phyloP scores from a whole-genome alignment of 2,329 filamentous ascomycete species.

The Penicillium sp. region DNA sequence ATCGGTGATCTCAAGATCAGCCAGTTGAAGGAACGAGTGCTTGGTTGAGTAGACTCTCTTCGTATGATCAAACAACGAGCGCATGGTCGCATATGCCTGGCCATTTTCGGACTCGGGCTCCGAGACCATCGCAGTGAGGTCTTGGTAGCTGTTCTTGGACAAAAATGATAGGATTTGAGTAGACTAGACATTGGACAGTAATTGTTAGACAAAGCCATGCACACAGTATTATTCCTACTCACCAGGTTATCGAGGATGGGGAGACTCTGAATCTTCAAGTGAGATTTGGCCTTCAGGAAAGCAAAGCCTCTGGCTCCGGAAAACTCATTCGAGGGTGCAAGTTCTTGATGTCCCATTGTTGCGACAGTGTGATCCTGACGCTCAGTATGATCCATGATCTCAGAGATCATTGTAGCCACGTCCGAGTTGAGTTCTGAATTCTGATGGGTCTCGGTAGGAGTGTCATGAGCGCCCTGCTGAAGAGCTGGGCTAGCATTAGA shows the following conservation, averaged over 20 bases:
- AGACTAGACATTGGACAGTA: slow-evolving; percentile 42
- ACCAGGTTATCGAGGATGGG: slow-evolving; percentile 61
- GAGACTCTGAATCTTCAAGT: slow-evolving; percentile 56
- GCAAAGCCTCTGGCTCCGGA: slow-evolving; percentile 34
- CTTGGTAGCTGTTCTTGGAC: slow-evolving; percentile 54
- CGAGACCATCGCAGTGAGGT: slow-evolving; percentile 56
- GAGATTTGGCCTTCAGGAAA: slow-evolving; percentile 44
- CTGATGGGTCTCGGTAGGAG: slow-evolving; percentile 21
- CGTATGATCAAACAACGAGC: slow-evolving; percentile 60
- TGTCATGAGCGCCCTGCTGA: slow-evolving; percentile 17
- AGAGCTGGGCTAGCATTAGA: slow-evolving; percentile 21
- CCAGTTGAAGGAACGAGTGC: slow-evolving; percentile 54
- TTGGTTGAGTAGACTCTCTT: slow-evolving; percentile 59
- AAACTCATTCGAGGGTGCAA: slow-evolving; percentile 29
- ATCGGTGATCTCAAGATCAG: slow-evolving; percentile 52
- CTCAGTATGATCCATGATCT: slow-evolving; percentile 45
- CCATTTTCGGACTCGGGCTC: slow-evolving; percentile 54
- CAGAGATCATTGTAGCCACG: slow-evolving; percentile 40
- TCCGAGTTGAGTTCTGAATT: slow-evolving; percentile 32
- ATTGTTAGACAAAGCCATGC: neutral
- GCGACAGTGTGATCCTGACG: slow-evolving; percentile 40
- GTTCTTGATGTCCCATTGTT: slow-evolving; percentile 34
- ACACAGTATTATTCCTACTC: slow-evolving; percentile 21
- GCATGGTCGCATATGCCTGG: slow-evolving; percentile 60
- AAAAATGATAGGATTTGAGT: slow-evolving; percentile 57